Evolutionary conservation across 805 yeast species (phyloP).

Genomic region (Sugiyamaella chiloensis): DNA sequence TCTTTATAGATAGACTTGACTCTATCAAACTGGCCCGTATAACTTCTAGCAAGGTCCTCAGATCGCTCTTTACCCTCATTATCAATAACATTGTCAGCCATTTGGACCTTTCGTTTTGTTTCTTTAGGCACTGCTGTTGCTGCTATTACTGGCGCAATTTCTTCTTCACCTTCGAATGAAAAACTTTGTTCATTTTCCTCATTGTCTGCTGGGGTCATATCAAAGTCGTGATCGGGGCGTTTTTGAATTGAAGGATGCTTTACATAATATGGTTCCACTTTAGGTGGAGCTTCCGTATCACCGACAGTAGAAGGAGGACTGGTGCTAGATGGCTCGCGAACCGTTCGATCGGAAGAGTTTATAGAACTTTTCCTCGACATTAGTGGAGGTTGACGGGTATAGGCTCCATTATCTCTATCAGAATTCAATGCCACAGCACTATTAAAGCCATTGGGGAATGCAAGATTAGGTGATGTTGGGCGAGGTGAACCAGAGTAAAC

Average conservation of each 20-base stretch:
- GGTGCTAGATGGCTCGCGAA: neutral
- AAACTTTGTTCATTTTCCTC: constrained; percentile 1
- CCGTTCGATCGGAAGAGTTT: constrained; percentile 3
- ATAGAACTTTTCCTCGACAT: neutral
- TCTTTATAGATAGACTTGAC: constrained; percentile 29
- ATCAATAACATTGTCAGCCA: neutral
- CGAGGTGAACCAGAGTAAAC: constrained; percentile 19
- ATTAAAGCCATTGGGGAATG: neutral
- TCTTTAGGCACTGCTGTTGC: neutral
- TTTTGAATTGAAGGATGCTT: neutral
- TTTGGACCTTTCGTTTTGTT: neutral
- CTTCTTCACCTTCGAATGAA: constrained; percentile 5
- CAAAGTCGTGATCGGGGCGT: neutral
- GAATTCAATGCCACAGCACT: neutral
- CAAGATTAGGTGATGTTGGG: neutral
- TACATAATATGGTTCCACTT: constrained; percentile 1
- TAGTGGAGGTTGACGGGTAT: neutral
- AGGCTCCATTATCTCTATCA: neutral
- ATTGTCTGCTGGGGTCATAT: neutral
- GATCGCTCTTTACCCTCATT: neutral
- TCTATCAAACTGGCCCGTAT: constrained; percentile 28
- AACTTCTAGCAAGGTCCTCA: constrained; percentile 17
- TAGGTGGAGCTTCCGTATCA: neutral
- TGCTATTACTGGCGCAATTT: too few species aligned
- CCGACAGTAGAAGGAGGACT: constrained; percentile 10